Evolutionary conservation across 495 filamentous ascomycete species (phyloP).

Genomic region (Elasticomyces elasticus): DNA sequence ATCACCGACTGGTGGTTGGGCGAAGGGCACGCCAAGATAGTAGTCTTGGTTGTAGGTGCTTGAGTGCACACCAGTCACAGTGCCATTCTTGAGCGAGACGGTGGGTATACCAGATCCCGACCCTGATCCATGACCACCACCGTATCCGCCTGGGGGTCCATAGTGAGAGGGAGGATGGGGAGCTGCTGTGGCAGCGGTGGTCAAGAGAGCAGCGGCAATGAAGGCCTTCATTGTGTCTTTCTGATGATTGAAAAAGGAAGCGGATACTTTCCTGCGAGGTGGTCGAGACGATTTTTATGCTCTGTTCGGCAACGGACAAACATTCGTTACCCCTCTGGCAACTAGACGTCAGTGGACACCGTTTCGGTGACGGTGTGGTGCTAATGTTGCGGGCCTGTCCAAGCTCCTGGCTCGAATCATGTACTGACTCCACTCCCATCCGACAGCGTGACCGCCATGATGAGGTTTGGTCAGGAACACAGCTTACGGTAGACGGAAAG

Average conservation of each 20-base stretch:
- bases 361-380: background rate
- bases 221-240: background rate
- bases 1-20: constrained; percentile 47
- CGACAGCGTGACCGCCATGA: background rate
- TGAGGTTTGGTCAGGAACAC: too few relatives aligned
- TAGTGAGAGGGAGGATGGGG: background rate
- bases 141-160: background rate
- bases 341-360: constrained; percentile 1
- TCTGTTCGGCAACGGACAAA: background rate
- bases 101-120: constrained; percentile 14
- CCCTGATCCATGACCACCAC: background rate
- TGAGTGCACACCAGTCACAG: constrained; percentile 24
- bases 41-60: constrained; percentile 28
- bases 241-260: background rate
- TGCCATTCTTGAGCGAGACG: constrained; percentile 29
- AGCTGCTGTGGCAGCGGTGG: background rate
- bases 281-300: background rate
- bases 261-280: background rate
- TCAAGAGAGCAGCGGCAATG: background rate
- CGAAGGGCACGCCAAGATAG: constrained; percentile 59
- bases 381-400: background rate
- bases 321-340: background rate
- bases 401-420: background rate
- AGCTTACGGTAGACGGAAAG: too few relatives aligned
- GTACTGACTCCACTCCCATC: background rate